Evolutionary conservation across 2,329 filamentous ascomycete genomes (phyloP).

Genomic region (Truncatella angustata): DNA sequence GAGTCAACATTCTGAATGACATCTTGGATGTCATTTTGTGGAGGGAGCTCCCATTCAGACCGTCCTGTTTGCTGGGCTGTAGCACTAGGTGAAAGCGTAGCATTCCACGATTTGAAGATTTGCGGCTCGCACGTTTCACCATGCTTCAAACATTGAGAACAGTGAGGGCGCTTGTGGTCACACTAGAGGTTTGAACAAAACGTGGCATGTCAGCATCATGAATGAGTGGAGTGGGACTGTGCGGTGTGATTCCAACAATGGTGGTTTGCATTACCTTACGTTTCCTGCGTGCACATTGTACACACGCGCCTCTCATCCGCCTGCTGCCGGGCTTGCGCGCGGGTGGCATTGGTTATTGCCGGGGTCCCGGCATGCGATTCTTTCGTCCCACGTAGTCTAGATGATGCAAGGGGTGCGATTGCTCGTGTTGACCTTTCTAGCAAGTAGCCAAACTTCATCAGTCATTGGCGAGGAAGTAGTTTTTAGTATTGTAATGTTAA

Average conservation of each 20-base stretch:
- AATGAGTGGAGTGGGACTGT: not conserved
- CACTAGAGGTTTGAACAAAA: not conserved
- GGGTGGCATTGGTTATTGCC: no score
- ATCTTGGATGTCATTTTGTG: no score
- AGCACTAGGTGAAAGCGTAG: not conserved
- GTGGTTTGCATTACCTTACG: not conserved
- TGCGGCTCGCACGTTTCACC: not conserved
- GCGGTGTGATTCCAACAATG: not conserved
- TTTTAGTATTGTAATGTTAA: no score
- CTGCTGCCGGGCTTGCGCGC: not conserved
- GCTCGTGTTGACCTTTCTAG: no score
- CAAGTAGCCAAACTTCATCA: no score
- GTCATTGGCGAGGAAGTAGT: no score
- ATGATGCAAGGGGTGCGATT: no score
- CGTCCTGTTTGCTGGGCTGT: not conserved
- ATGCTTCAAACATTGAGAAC: not conserved
- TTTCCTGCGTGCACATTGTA: not conserved
- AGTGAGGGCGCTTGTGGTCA: not conserved
- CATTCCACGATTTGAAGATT: not conserved
- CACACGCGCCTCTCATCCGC: not conserved
- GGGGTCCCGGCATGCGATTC: no score
- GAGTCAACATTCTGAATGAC: no score
- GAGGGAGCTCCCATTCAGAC: no score
- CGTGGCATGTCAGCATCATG: not conserved
- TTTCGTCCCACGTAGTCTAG: no score